Evolutionary conservation across 192 early-diverging fungal species (phyloP), one percentile per base, ranked within the genome.

Genomic region (Linnemannia schmuckeri): DNA sequence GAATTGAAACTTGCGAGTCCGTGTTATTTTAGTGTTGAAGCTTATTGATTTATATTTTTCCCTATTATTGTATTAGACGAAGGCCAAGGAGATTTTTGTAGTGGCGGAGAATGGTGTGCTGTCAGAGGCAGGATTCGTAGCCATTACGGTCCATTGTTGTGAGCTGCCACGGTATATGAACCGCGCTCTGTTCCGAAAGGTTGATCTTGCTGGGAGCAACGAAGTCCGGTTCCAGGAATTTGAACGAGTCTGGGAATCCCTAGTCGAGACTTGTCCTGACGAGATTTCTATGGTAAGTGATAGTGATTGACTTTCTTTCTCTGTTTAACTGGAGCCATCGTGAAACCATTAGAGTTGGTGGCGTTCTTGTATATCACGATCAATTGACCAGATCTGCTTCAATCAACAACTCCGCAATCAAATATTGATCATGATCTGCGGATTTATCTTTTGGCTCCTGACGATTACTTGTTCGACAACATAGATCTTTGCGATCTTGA

Each of bases 141-240:
- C 83, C 44, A 88, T 93, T 38, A 93, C 77, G 20, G 66, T 78
- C n/a, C 75, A 87, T 37, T 87, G 84, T 41, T 95, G 95, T 70
- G 92, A 88, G 12, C 78, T 95, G 70, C 95, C 95, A 18, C 91
- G 93, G 24, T 95, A 92, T 79, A 91, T 93, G 79, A 95, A 94
- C 80, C 82, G 92, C n/a, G 95, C 92, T 40, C 78, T 95, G 75
- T 94, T 94, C 74, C 88, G 88, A 9, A 88, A 87, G 37, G 77
- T 89, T 3, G 80, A 86, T 46, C 41, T 69, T 3, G 47, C 79
- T 20, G 86, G 81, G 1, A 42, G 66, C 30, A 40, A 74, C 22
- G 76, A 81, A 37, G 88, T 87, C 9, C 52, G 76, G 15, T 70
- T 89, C 30, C 72, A 41, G 27, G 84, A 87, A 49, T 86, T 86